Base-by-base conservation (phyloP, 306 rosid genomes). In the Acacia crassicarpa region DNA sequence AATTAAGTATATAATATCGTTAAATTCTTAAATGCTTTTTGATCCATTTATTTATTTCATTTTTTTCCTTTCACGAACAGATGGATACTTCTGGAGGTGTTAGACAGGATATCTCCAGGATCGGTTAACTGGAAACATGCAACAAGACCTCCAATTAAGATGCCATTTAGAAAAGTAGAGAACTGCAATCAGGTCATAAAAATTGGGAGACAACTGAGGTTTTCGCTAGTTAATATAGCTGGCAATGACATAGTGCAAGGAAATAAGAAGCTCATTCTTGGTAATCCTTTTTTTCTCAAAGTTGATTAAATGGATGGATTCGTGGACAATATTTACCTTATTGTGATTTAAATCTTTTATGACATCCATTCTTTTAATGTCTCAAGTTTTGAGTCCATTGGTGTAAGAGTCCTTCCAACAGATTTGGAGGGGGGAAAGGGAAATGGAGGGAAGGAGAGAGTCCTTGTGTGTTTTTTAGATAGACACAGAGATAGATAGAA, bases 221-320 rank as follows among this genome's bases (percentile, higher is more conserved):
- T 93, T 79, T 96, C 99, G 0, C 87, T 96, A 27, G 98, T 96
- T 81, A 96, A 96, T 80, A 89, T 96, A 68, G 97, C 91, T 33
- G 99, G 99, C 80, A 91, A 87, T 81, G 99, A 96, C 85, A 88
- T 96, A 43, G 99, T 96, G 71, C 99, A 96, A 89, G 99, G 97
- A 91, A 96, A 96, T 84, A 96, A 96, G 90, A 96, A 96, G 87
- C 99, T 96, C 73, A 89, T 96, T 82, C 94, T 92, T 33, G 97
- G 99, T 96, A 93, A 82, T 48, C n/a, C 49, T 81, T 72, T 81
- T 81, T 77, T 59, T 83, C 84, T 63, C 67, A 58, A 44, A 51
- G 8, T 61, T 11, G 23, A n/a, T 58, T 25, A 59, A 54, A 54
- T 19, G 5, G 12, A 20, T 72, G 74, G 8, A 72, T 8, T 54